Conservation (phyloP, 176 grass and related monocot species). For the Microstegium vimineum region DNA sequence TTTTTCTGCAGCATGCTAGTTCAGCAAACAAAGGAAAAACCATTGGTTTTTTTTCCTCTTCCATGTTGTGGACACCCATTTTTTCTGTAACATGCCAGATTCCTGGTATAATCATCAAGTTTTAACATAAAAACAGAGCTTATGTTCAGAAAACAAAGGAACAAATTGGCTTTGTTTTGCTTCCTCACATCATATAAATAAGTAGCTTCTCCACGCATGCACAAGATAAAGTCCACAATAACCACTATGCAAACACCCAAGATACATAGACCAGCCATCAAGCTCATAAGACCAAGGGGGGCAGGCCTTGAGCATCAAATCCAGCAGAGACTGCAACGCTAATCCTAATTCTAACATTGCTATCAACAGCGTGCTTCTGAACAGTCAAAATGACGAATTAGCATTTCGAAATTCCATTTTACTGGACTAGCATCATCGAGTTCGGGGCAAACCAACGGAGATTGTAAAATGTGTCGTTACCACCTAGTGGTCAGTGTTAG, state of each 20-base stretch:
- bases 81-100: neutral
- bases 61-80: neutral
- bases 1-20: neutral
- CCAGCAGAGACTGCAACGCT: neutral
- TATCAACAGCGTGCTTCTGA: neutral
- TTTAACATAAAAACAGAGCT: neutral
- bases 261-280: neutral
- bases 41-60: neutral
- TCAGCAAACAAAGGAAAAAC: neutral
- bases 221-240: neutral
- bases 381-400: neutral
- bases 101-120: neutral
- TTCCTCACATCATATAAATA: neutral
- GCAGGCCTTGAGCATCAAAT: neutral
- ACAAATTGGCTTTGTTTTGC: neutral
- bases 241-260: neutral
- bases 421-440: neutral
- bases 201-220: neutral
- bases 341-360: neutral
- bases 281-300: neutral
- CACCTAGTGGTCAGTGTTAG: neutral
- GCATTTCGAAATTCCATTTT: neutral
- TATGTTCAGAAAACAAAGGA: neutral
- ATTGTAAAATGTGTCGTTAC: neutral
- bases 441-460: neutral